Evolutionary conservation across 2,329 filamentous ascomycete species (phyloP).

Genomic region (Byssothecium circinans): DNA sequence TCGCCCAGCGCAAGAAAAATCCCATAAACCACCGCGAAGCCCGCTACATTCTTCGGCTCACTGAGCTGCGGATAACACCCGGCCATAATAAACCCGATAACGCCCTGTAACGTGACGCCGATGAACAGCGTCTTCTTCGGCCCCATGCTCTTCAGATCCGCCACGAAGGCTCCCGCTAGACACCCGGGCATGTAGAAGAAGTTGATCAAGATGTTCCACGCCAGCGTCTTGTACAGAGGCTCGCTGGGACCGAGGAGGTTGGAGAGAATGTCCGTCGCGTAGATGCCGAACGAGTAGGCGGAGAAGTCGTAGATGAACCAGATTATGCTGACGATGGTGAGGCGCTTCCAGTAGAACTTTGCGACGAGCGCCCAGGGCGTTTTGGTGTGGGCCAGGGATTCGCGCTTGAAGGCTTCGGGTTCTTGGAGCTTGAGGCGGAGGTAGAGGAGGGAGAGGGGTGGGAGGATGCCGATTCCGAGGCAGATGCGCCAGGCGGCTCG

Average conservation of each 20-base stretch:
- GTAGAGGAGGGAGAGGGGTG: constrained; percentile 59
- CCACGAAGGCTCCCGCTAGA: constrained; percentile 72
- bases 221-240: constrained; percentile 75
- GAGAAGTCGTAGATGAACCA: constrained; percentile 70
- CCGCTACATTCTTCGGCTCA: constrained; percentile 66
- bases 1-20: constrained; percentile 78
- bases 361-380: constrained; percentile 49
- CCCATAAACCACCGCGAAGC: constrained; percentile 77
- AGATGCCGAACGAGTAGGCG: constrained; percentile 82
- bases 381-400: constrained; percentile 50
- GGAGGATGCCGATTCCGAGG: constrained; percentile 58
- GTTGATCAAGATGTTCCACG: constrained; percentile 87
- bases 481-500: constrained; percentile 80
- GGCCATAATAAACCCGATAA: constrained; percentile 88
- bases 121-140: constrained; percentile 72
- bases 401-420: constrained; percentile 56
- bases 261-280: constrained; percentile 72
- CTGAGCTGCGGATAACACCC: constrained; percentile 74
- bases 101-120: constrained; percentile 71
- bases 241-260: constrained; percentile 62
- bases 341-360: constrained; percentile 58
- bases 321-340: constrained; percentile 57
- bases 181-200: constrained; percentile 87
- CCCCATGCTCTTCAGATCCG: constrained; percentile 69
- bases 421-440: constrained; percentile 58